These are phyloP conservation scores for Salix brachista DNA, from an alignment of 345 rosid genomes.

Conservation along the genomic window DNA sequence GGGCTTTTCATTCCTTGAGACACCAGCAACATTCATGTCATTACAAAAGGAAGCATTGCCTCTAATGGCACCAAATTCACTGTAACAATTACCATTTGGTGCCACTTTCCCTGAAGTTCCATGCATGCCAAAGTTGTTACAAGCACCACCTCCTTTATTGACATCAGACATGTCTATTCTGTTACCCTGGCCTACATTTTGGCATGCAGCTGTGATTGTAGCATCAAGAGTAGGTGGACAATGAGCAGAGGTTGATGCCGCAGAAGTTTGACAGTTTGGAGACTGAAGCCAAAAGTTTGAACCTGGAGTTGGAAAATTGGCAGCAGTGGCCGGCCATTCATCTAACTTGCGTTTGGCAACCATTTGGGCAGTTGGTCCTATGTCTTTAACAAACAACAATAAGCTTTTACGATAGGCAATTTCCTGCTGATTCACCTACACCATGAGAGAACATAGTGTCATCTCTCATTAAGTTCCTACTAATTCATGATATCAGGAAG, in stretches of 20 bases:
- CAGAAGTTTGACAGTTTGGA: constrained; percentile 7
- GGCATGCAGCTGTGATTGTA: neutral
- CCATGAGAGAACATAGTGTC: neutral
- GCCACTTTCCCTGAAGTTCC: constrained; percentile 2
- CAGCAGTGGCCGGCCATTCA: constrained; percentile 18
- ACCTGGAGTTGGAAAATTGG: constrained; percentile 13
- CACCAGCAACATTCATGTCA: neutral
- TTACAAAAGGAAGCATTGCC: neutral
- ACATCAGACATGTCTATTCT: neutral
- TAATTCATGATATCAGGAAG: neutral
- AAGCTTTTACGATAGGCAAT: constrained; percentile 39
- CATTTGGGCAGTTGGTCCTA: constrained; percentile 49
- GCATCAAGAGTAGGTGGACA: neutral
- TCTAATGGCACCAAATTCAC: neutral
- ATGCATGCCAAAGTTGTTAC: neutral
- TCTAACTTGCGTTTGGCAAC: constrained; percentile 37
- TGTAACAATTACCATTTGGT: neutral
- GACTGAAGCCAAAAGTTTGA: constrained; percentile 11
- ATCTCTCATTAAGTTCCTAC: neutral
- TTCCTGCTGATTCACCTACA: constrained; percentile 36
- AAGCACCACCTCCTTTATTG: neutral
- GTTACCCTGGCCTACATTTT: neutral
- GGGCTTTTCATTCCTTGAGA: constrained; percentile 5
- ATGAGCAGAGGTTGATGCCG: constrained; percentile 7
- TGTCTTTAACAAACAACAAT: constrained; percentile 40